Evolutionary conservation across 805 yeast genomes (phyloP).

Genomic region (Candida manassasensis): DNA sequence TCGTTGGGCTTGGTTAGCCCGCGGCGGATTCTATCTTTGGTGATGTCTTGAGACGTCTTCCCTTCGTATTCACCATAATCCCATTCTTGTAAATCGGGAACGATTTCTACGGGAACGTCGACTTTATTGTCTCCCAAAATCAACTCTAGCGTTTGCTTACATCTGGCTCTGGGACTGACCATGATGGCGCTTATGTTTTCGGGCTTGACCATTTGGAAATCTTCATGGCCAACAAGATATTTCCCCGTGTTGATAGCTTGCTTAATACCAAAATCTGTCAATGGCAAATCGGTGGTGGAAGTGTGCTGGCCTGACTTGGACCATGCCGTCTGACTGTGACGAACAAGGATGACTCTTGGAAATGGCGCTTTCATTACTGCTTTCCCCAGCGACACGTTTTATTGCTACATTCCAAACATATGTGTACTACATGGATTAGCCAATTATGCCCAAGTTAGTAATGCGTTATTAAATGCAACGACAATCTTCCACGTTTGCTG

Average conservation of each 20-base stretch:
- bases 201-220: conserved; percentile 58
- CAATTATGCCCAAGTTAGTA: too few species aligned
- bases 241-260: conserved; percentile 76
- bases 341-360: conserved; percentile 67
- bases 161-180: conserved; percentile 79
- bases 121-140: conserved; percentile 41
- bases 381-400: too few species aligned
- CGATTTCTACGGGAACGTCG: conserved; percentile 40
- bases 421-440: too few species aligned
- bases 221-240: conserved; percentile 54
- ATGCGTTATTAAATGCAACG: too few species aligned
- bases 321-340: conserved; percentile 96
- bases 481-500: too few species aligned
- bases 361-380: conserved; percentile 31
- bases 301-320: conserved; percentile 91
- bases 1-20: conserved; percentile 45
- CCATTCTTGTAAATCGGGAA: conserved; percentile 86
- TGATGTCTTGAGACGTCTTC: conserved; percentile 60
- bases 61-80: conserved; percentile 97
- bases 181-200: conserved; percentile 56
- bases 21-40: conserved; percentile 47
- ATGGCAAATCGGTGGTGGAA: conserved; percentile 73
- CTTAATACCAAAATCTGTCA: conserved; percentile 71
- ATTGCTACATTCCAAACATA: too few species aligned
- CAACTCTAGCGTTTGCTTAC: conserved; percentile 67